phyloP scores from a whole-genome alignment of 2,329 filamentous ascomycete genomes.

The Verticillium klebahnii region DNA sequence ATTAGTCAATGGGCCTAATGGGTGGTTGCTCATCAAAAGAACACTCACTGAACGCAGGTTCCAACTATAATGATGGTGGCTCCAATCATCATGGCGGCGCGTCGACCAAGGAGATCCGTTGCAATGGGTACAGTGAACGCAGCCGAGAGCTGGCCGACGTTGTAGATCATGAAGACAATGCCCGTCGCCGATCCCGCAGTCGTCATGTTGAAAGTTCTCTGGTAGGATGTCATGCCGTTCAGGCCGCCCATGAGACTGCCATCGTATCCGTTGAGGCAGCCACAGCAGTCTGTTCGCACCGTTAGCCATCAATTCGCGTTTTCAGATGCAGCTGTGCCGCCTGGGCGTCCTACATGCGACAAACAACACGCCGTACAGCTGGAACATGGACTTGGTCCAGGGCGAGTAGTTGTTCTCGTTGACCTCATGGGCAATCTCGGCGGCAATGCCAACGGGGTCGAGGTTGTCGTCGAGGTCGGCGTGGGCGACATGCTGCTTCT shows the following conservation, averaged over 20 bases:
- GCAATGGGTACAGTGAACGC: conserved; percentile 33
- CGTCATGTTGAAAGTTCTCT: conserved; percentile 12
- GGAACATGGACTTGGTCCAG: conserved; percentile 14
- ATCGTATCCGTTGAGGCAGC: conserved; percentile 11
- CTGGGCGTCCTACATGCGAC: conserved; percentile 2
- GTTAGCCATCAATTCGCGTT: background rate
- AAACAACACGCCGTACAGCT: conserved; percentile 12
- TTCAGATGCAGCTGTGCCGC: background rate
- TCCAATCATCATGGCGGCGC: conserved; percentile 35
- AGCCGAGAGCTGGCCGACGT: conserved; percentile 36
- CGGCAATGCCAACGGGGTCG: conserved; percentile 3
- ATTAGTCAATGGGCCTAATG: background rate
- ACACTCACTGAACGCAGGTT: conserved; percentile 26
- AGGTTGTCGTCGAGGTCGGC: background rate
- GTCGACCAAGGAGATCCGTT: conserved; percentile 34
- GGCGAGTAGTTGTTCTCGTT: conserved; percentile 11
- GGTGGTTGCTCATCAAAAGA: background rate
- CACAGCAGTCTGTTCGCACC: conserved; percentile 3
- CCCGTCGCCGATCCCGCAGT: conserved; percentile 9
- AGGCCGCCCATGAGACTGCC: conserved; percentile 19
- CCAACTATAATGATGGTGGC: conserved; percentile 35
- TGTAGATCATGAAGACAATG: conserved; percentile 39
- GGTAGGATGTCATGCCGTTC: conserved; percentile 21
- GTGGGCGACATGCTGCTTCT: background rate
- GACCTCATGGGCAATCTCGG: conserved; percentile 11